These are phyloP conservation scores for Eragrostis nindensis DNA, from an alignment of 176 grass and related monocot genomes.

Conservation along the genomic window DNA sequence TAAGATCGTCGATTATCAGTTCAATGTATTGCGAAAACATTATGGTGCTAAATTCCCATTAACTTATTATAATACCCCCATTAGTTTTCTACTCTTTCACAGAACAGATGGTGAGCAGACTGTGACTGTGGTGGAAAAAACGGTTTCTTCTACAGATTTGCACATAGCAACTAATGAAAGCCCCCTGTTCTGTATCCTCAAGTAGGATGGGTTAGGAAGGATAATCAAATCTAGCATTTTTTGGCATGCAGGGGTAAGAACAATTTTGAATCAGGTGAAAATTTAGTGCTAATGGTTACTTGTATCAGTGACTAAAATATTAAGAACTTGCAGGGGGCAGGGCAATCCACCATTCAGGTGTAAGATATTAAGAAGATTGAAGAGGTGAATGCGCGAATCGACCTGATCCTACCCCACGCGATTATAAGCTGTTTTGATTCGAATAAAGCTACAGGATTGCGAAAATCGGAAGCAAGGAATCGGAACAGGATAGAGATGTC, in stretches of 20 bases:
- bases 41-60: not conserved
- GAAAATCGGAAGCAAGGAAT: not conserved
- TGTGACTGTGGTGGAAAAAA: not conserved
- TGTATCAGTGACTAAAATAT: not conserved
- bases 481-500: not conserved
- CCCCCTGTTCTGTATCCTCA: not conserved
- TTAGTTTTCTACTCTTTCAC: not conserved
- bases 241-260: not conserved
- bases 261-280: not conserved
- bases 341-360: not conserved
- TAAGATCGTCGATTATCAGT: not conserved
- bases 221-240: constrained; percentile 22
- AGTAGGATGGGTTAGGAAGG: not conserved
- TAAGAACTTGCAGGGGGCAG: not conserved
- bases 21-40: not conserved
- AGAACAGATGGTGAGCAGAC: not conserved
- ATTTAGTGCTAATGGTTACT: not conserved
- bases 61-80: not conserved
- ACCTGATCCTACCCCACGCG: not conserved
- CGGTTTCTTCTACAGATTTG: not conserved
- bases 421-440: not conserved
- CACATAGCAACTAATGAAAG: constrained; percentile 1
- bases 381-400: constrained; percentile 12
- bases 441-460: not conserved
- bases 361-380: not conserved